These are phyloP conservation scores for Fusarium penzigii DNA, from an alignment of 2,329 filamentous ascomycete genomes.

Conservation along the genomic window DNA sequence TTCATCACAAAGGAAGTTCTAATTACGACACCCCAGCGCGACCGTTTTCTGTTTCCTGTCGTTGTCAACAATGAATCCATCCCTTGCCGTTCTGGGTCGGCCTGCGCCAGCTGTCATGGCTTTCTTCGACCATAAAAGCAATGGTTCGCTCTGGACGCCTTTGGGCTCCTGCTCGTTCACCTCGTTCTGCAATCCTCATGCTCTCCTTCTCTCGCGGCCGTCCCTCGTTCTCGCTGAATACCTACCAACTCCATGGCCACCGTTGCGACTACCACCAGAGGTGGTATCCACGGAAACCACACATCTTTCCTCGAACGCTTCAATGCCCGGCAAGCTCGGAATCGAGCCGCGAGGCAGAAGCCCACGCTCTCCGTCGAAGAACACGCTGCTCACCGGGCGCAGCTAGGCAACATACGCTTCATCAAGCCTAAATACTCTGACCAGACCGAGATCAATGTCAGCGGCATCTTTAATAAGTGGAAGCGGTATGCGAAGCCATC, in stretches of 20 bases:
- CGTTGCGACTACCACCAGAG: not conserved
- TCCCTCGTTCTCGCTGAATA: not conserved
- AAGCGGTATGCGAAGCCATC: constrained; percentile 15
- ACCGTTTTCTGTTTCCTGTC: not conserved
- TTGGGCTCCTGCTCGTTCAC: not conserved
- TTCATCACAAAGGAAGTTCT: not conserved
- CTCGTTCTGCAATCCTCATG: not conserved
- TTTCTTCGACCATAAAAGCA: constrained; percentile 1
- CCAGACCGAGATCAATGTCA: constrained; percentile 24
- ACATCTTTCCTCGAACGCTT: constrained; percentile 11
- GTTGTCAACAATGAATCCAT: not conserved
- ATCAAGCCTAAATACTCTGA: constrained; percentile 22
- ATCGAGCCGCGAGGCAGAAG: constrained; percentile 8
- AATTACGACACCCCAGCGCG: not conserved
- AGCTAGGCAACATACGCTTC: constrained; percentile 19
- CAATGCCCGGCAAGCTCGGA: constrained; percentile 1
- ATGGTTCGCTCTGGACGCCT: not conserved
- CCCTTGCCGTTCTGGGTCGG: not conserved
- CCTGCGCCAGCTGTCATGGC: not conserved
- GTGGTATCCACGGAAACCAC: constrained; percentile 8
- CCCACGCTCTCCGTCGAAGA: constrained; percentile 21
- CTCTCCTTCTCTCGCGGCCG: not conserved
- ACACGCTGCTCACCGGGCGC: constrained; percentile 15
- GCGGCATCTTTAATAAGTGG: constrained; percentile 24
- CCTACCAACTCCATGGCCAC: constrained; percentile 1